Evolutionary conservation across 1,284 basidiomycete species (phyloP), one percentile per base, ranked within the genome.

Genomic region (Sparassis latifolia): DNA sequence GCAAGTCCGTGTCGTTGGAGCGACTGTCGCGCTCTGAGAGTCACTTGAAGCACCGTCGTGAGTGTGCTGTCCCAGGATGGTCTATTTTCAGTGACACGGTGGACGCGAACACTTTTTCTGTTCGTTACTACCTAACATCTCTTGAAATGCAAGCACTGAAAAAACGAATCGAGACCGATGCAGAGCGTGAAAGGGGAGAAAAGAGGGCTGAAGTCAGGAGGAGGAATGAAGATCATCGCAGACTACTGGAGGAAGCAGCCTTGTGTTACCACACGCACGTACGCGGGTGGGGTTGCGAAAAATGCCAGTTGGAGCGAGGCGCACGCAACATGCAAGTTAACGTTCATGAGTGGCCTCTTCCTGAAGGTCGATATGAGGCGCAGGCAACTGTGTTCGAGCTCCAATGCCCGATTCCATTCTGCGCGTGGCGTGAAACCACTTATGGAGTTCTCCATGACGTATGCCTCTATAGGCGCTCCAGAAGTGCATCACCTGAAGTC

Each of bases 271-370:
- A 20, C 20, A 20, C 20, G 20, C 20, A 20, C n/a, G n/a, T n/a
- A n/a, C n/a, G n/a, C n/a, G n/a, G n/a, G n/a, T n/a, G n/a, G n/a
- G 33, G 3, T 0, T 72, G 72, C 51, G 7, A 0, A 0, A 73
- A 65, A 47, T 79, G 78, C 49, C 1, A 2, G 1, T 52, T 69
- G 2, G 48, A 66, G 37, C 35, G 40, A 1, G 10, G 60, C 41
- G 59, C 62, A 0, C 30, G 27, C 0, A 37, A 5, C 0, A 55
- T 78, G 58, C 7, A 38, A 0, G 77, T 80, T 39, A 2, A 42
- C 0, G 56, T 75, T 3, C 62, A 75, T 42, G 78, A 81, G 46
- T 79, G 76, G 78, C 78, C 77, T 0, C 57, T 81, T 33, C 76
- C 78, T 0, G 35, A 50, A 0, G 43, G 61, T 6, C 2, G 31